phyloP scores from a whole-genome alignment of 768 basidiomycete species.

The Auriscalpium microsporum region DNA sequence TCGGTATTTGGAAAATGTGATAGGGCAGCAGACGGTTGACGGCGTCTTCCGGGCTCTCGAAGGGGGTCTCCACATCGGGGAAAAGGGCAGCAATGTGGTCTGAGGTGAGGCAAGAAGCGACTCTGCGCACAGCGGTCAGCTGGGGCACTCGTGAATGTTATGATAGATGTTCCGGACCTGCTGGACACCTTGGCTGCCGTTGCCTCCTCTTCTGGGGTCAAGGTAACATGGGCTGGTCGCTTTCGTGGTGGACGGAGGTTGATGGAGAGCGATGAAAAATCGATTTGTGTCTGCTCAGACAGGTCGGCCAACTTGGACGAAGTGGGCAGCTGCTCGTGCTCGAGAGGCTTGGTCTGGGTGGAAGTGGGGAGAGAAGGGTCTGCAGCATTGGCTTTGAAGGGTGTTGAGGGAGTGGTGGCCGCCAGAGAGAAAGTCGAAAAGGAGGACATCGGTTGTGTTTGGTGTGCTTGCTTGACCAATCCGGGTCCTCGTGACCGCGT shows the following conservation, averaged over 20 bases:
- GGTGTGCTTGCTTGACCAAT: conserved; percentile 22
- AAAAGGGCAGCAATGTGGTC: conserved; percentile 56
- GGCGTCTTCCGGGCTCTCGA: conserved; percentile 51
- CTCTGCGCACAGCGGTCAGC: conserved; percentile 26
- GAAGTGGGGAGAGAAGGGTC: conserved; percentile 6
- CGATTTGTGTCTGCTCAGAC: conserved; percentile 1
- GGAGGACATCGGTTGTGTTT: conserved; percentile 20
- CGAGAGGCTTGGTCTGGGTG: not conserved
- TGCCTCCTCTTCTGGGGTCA: conserved; percentile 9
- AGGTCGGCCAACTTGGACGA: conserved; percentile 2
- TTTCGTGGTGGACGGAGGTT: not conserved
- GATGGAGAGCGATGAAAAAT: not conserved
- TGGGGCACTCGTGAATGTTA: not conserved
- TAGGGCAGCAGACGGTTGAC: conserved; percentile 71
- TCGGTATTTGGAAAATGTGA: conserved; percentile 71
- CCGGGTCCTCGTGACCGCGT: conserved; percentile 21
- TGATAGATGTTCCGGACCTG: not conserved
- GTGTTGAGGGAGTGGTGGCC: conserved; percentile 8
- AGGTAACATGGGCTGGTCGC: conserved; percentile 2
- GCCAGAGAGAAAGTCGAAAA: conserved; percentile 13
- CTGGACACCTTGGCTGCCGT: not conserved
- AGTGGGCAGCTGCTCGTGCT: not conserved
- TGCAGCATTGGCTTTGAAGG: conserved; percentile 6
- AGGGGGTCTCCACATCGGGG: conserved; percentile 66
- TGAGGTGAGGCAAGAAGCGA: conserved; percentile 44